Percentiles rank a stretch among this genome's conserved stretches.
phyloP scores from a whole-genome alignment of 305 asterid species.

The Rubia peregrina region DNA sequence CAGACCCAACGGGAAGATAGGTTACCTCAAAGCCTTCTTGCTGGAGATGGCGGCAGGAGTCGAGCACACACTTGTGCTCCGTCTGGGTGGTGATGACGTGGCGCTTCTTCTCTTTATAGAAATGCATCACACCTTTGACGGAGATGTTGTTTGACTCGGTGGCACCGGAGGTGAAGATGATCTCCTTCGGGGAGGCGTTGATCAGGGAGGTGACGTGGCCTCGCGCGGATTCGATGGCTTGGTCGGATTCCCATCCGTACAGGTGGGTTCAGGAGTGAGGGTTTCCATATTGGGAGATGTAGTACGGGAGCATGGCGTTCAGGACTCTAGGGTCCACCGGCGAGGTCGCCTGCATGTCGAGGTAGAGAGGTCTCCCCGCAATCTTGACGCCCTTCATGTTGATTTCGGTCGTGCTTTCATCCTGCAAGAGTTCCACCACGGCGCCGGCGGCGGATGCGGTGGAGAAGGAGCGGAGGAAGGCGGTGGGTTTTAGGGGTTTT shows the following conservation, averaged over 20 bases:
- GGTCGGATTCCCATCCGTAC: constrained; percentile 97
- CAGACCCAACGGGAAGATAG: constrained; percentile 66
- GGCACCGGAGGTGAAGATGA: constrained; percentile 92
- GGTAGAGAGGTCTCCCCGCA: constrained; percentile 85
- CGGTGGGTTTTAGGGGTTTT: constrained; percentile 22
- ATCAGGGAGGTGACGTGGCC: constrained; percentile 55
- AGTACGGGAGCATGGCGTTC: constrained; percentile 83
- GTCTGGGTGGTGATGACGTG: constrained; percentile 96
- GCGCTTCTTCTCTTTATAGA: constrained; percentile 73
- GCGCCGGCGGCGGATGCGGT: constrained; percentile 49
- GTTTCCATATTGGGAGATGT: constrained; percentile 72
- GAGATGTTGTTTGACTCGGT: constrained; percentile 89
- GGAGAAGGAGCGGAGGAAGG: constrained; percentile 23
- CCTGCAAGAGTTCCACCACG: constrained; percentile 46
- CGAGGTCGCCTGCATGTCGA: constrained; percentile 93
- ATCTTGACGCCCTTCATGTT: constrained; percentile 82
- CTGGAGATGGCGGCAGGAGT: constrained; percentile 84
- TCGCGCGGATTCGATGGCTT: constrained; percentile 68
- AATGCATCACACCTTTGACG: constrained; percentile 79
- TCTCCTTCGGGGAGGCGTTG: constrained; percentile 81
- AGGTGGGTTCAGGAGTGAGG: constrained; percentile 94
- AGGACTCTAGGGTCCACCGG: constrained; percentile 92
- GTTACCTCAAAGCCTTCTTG: constrained; percentile 87
- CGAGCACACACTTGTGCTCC: constrained; percentile 91
- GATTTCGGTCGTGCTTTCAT: constrained; percentile 39